phyloP scores from a whole-genome alignment of 441 rosid species.

The Mallotus repandus region DNA sequence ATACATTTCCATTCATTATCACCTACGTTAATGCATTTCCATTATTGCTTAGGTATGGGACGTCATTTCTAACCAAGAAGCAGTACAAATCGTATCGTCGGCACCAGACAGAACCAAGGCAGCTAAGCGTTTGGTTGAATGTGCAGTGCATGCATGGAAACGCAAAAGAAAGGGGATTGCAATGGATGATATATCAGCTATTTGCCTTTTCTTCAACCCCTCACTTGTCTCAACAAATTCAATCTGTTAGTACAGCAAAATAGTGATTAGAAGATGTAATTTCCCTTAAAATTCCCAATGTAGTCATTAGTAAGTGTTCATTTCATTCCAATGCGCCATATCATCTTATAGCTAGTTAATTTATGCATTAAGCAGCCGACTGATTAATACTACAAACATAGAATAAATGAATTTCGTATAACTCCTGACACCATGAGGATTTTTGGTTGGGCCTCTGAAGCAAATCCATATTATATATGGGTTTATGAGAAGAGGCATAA shows the following conservation, averaged over 20 bases:
- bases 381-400: no score
- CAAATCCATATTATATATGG: no score
- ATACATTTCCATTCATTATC: no score
- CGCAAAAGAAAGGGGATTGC: slow-evolving; percentile 73
- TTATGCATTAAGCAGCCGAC: background rate
- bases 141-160: slow-evolving; percentile 69
- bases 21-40: background rate
- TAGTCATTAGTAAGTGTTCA: background rate
- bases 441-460: no score
- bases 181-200: slow-evolving; percentile 90
- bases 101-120: slow-evolving; percentile 55
- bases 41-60: slow-evolving; percentile 76
- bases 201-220: slow-evolving; percentile 83
- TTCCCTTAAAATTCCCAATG: background rate
- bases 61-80: slow-evolving; percentile 87
- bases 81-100: slow-evolving; percentile 62
- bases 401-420: no score
- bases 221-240: slow-evolving; percentile 23
- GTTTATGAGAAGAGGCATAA: no score
- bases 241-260: slow-evolving; percentile 26
- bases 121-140: slow-evolving; percentile 60
- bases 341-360: background rate
- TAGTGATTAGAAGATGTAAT: slow-evolving; percentile 26
- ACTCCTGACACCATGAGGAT: no score
- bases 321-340: background rate